Evolutionary conservation across 129 eudicot genomes (phyloP), one percentile per base, ranked within the genome.

Genomic region (Heracleum sosnowskyi): DNA sequence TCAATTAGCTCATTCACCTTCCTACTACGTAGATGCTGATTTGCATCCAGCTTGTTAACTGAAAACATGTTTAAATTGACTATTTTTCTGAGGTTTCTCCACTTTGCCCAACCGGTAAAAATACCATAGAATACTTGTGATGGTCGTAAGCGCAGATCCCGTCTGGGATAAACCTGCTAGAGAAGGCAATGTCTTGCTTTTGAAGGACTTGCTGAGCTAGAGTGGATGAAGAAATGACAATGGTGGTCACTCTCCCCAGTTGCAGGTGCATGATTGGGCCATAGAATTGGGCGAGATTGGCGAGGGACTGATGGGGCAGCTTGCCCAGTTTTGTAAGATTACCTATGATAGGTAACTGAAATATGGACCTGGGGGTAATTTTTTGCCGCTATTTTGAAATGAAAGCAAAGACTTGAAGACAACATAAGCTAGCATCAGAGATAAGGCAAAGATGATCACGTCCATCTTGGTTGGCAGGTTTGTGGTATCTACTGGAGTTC

Each of bases 1-100:
- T 78, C 85, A 2, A 90, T 5, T 1, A 90, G 83, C 80, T 90
- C 90, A 29, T 82, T 46, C 41, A 90, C 87, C 77, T 90, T 90
- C 46, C 69, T 73, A 5, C 24, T 24, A 47, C 96, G 44, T 10
- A 88, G 36, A 36, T 77, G 83, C 44, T 86, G 86, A 73, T 76
- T 86, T 33, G 84, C 81, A 64, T 87, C 91, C 29, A 90, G 82
- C 13, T 85, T 40, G 74, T 46, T 82, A 9, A 28, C 73, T 42
- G 89, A 77, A 68, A 88, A 90, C 33, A 90, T 17, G 62, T 85
- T 86, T 20, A 83, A 41, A 78, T 82, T 76, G 28, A 79, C 12
- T 28, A 83, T 81, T 60, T 82, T 87, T 33, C 90, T 77, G 15
- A 90, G 88, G 76, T 79, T 79, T 8, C 85, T 78, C 95, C 95